These are phyloP conservation scores for Panicum miliaceum DNA, from an alignment of 176 grass and related monocot genomes.

Conservation along the genomic window DNA sequence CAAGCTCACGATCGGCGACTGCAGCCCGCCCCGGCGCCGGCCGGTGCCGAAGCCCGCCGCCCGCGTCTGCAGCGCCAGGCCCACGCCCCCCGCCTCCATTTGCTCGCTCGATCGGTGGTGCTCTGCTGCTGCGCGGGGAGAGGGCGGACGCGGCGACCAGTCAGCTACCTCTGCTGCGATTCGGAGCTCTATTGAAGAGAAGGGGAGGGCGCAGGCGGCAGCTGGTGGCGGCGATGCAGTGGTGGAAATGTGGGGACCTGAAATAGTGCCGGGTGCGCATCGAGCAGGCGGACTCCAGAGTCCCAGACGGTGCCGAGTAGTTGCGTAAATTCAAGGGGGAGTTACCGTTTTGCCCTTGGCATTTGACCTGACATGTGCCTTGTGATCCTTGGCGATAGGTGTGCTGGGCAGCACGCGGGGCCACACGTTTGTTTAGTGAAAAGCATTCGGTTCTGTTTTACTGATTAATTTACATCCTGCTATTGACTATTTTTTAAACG, in stretches of 20 bases:
- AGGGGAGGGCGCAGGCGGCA: not conserved
- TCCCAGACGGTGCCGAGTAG: slow-evolving; percentile 54
- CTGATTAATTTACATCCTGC: not conserved
- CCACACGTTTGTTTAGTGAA: not conserved
- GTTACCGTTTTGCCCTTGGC: slow-evolving; percentile 20
- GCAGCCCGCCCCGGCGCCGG: slow-evolving; percentile 25
- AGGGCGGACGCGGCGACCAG: slow-evolving; percentile 2
- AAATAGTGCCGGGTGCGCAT: slow-evolving; percentile 11
- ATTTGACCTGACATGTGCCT: not conserved
- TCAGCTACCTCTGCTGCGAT: not conserved
- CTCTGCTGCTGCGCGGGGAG: not conserved
- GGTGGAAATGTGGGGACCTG: slow-evolving; percentile 37
- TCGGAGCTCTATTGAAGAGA: not conserved
- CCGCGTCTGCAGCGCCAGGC: slow-evolving; percentile 42
- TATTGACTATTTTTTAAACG: not conserved
- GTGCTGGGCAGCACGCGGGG: not conserved
- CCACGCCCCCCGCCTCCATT: slow-evolving; percentile 53
- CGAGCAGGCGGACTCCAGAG: not conserved
- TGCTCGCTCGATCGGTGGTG: not conserved
- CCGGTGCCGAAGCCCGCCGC: slow-evolving; percentile 48
- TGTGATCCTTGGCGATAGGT: not conserved
- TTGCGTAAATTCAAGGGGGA: slow-evolving; percentile 37
- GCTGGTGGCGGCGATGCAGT: slow-evolving; percentile 22
- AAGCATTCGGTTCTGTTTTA: not conserved
- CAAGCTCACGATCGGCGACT: slow-evolving; percentile 14